Evolutionary conservation across 208 protist species (phyloP).

Genomic region (Balamuthia mandrillaris): DNA sequence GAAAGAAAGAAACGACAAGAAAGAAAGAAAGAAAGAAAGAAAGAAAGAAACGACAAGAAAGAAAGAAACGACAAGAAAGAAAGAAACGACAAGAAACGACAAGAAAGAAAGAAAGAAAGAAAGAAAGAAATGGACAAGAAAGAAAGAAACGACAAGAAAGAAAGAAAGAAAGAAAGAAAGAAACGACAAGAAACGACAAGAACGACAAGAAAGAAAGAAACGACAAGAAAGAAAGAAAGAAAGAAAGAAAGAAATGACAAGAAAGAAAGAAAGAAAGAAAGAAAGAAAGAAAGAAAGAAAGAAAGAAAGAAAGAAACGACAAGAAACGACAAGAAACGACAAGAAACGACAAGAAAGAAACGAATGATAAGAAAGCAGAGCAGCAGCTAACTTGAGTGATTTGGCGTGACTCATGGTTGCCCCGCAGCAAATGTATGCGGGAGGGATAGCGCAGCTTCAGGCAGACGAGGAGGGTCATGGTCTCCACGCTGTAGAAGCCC

Average conservation of each 20-base stretch:
- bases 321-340: too few relatives aligned
- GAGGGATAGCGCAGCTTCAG: conserved; percentile 94
- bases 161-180: neutral
- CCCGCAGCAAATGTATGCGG: conserved; percentile 91
- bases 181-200: neutral
- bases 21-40: neutral
- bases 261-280: too few relatives aligned
- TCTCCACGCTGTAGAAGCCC: conserved; percentile 89
- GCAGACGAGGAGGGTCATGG: conserved; percentile 85
- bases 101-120: too few relatives aligned
- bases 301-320: neutral
- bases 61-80: neutral
- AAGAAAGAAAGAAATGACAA: neutral
- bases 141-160: too few relatives aligned
- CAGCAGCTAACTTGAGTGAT: conserved; percentile 84
- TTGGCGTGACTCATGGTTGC: conserved; percentile 96
- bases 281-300: neutral
- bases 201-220: too few relatives aligned
- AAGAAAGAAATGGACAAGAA: too few relatives aligned
- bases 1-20: neutral
- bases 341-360: neutral
- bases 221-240: neutral
- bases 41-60: too few relatives aligned
- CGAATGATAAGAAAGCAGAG: neutral
- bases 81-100: too few relatives aligned